Conservation (phyloP, 805 yeast species). For the Candida patagonica region DNA sequence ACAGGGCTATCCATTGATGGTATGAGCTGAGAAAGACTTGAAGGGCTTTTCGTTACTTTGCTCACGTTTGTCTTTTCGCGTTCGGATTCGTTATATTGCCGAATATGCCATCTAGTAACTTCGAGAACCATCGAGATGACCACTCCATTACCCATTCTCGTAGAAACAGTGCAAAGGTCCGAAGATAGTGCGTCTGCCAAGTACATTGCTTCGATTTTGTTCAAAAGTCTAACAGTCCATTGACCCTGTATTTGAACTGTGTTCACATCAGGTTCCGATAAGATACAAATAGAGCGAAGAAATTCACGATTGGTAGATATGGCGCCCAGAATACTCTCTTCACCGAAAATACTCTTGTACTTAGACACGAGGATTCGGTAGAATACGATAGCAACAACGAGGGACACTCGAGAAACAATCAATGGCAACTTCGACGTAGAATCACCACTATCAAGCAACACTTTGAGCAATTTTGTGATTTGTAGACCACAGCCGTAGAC, state of each 20-base stretch:
- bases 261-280: background rate
- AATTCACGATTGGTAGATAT: constrained; percentile 6
- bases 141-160: constrained; percentile 9
- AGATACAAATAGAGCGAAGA: background rate
- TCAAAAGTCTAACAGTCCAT: constrained; percentile 4
- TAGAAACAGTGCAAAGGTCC: constrained; percentile 3
- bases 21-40: background rate
- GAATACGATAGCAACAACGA: constrained; percentile 4
- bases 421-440: background rate
- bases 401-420: background rate
- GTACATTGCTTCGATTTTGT: constrained; percentile 6
- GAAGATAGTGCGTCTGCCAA: constrained; percentile 3
- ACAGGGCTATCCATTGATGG: background rate
- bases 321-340: constrained; percentile 5
- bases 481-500: constrained; percentile 6
- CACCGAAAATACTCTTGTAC: constrained; percentile 5
- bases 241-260: background rate
- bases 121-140: constrained; percentile 5
- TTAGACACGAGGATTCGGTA: constrained; percentile 9
- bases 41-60: too few relatives aligned
- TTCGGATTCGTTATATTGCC: too few relatives aligned
- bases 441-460: constrained; percentile 7
- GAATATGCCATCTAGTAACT: constrained; percentile 3
- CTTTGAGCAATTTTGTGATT: background rate
- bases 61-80: too few relatives aligned